These are phyloP conservation scores for Suillus brevipes DNA, from an alignment of 768 basidiomycete genomes.

Conservation along the genomic window DNA sequence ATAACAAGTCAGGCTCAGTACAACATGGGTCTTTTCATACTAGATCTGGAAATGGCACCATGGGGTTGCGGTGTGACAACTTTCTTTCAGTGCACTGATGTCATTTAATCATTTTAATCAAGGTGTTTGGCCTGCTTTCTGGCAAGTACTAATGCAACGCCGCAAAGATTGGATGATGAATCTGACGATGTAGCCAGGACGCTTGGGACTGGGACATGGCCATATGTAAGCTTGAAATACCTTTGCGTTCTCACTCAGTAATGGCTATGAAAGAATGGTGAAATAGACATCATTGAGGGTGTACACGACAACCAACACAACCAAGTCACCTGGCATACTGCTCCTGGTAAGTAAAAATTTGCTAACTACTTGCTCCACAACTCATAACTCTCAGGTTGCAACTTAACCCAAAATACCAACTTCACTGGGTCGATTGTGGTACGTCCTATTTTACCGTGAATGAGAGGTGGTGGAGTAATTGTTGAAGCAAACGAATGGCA, in stretches of 20 bases:
- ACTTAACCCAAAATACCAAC: slow-evolving; percentile 49
- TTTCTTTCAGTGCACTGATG: slow-evolving; percentile 1
- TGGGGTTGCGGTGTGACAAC: slow-evolving; percentile 77
- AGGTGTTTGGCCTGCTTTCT: slow-evolving; percentile 87
- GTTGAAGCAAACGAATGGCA: slow-evolving; percentile 45
- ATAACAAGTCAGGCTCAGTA: slow-evolving; percentile 66
- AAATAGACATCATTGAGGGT: slow-evolving; percentile 84
- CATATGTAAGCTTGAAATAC: slow-evolving; percentile 45
- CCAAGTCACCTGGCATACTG: slow-evolving; percentile 81
- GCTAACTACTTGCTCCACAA: slow-evolving; percentile 6
- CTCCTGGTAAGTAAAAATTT: slow-evolving; percentile 43
- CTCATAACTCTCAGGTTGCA: slow-evolving; percentile 47
- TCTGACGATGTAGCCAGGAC: slow-evolving; percentile 23
- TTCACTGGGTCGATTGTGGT: slow-evolving; percentile 69
- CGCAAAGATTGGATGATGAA: slow-evolving; percentile 1
- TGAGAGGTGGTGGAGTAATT: slow-evolving; percentile 5
- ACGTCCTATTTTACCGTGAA: slow-evolving; percentile 25
- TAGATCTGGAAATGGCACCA: slow-evolving; percentile 82
- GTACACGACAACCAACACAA: slow-evolving; percentile 85
- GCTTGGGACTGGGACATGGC: slow-evolving; percentile 59
- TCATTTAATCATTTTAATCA: slow-evolving; percentile 9
- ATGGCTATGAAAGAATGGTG: slow-evolving; percentile 53
- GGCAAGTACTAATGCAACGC: slow-evolving; percentile 38
- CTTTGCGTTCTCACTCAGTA: slow-evolving; percentile 6
- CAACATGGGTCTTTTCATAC: slow-evolving; percentile 78